Conservation (phyloP, 2,329 filamentous ascomycete species). For the Arachnopeziza araneosa region DNA sequence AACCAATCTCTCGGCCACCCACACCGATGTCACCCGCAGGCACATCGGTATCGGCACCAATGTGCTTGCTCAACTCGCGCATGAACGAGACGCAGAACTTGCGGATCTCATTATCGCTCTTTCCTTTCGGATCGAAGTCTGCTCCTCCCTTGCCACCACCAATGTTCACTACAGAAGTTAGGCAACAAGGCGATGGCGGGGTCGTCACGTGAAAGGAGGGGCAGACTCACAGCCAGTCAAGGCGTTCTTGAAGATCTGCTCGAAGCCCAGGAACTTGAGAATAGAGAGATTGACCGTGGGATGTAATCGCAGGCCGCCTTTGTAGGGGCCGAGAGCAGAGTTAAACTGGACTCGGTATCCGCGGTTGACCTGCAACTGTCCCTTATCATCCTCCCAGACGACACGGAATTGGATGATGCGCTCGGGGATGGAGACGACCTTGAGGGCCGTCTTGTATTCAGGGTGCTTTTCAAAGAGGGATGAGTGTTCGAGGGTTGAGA, state of each 20-base stretch:
- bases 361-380: slow-evolving; percentile 83
- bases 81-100: slow-evolving; percentile 96
- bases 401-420: slow-evolving; percentile 96
- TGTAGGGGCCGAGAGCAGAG: slow-evolving; percentile 94
- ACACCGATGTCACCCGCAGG: slow-evolving; percentile 97
- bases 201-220: slow-evolving; percentile 8
- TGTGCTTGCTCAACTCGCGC: slow-evolving; percentile 92
- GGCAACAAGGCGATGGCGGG: not conserved
- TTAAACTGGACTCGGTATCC: slow-evolving; percentile 98
- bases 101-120: slow-evolving; percentile 94
- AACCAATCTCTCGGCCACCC: slow-evolving; percentile 85
- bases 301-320: slow-evolving; percentile 94
- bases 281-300: slow-evolving; percentile 76
- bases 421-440: slow-evolving; percentile 86
- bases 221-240: slow-evolving; percentile 74
- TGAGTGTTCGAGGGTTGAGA: slow-evolving; percentile 88
- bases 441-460: slow-evolving; percentile 86
- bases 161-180: slow-evolving; percentile 64
- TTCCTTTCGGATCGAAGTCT: slow-evolving; percentile 99
- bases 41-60: slow-evolving; percentile 91
- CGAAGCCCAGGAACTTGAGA: slow-evolving; percentile 97
- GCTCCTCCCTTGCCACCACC: slow-evolving; percentile 96
- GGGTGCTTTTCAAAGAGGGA: slow-evolving; percentile 90
- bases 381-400: slow-evolving; percentile 92
- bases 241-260: slow-evolving; percentile 99